Conservation (phyloP, 2,329 filamentous ascomycete genomes). For the Ascomycota sp. region DNA sequence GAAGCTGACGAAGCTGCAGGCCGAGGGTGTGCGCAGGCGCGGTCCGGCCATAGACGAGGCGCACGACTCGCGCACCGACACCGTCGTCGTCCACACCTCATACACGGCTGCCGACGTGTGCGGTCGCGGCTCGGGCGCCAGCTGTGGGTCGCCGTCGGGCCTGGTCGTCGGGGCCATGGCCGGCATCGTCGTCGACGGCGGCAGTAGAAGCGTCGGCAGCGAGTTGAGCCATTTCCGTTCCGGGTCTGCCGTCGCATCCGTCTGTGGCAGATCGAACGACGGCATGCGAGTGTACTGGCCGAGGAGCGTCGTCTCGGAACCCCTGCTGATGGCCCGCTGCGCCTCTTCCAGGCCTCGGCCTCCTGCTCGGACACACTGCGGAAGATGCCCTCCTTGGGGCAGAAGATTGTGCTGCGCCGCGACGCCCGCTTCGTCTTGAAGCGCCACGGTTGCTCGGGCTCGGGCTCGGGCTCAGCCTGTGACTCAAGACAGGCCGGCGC, state of each 20-base stretch:
- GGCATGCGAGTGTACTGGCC: slow-evolving; percentile 35
- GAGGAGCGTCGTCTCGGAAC: slow-evolving; percentile 4
- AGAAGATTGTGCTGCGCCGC: slow-evolving; percentile 33
- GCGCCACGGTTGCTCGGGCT: slow-evolving; percentile 2
- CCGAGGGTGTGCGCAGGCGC: slow-evolving; percentile 21
- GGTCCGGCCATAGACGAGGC: slow-evolving; percentile 21
- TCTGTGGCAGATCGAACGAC: slow-evolving; percentile 35
- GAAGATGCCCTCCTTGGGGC: slow-evolving; percentile 42
- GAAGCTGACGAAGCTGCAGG: slow-evolving; percentile 20
- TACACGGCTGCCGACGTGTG: slow-evolving; percentile 27
- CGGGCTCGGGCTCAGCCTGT: slow-evolving; percentile 4
- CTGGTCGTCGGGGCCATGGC: slow-evolving; percentile 10
- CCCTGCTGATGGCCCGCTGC: slow-evolving; percentile 11
- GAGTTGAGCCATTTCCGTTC: slow-evolving; percentile 39
- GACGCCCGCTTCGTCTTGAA: slow-evolving; percentile 17
- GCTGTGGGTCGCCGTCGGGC: slow-evolving; percentile 2
- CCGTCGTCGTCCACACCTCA: slow-evolving; percentile 26
- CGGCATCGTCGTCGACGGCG: slow-evolving; percentile 16
- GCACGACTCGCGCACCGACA: slow-evolving; percentile 20
- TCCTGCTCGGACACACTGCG: slow-evolving; percentile 36
- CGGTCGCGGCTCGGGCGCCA: slow-evolving; percentile 13
- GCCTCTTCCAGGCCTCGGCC: slow-evolving; percentile 16
- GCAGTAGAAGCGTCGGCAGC: slow-evolving; percentile 31
- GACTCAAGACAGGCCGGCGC: not conserved
- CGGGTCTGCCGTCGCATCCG: slow-evolving; percentile 20